Evolutionary conservation across 1,284 basidiomycete species (phyloP), one percentile per base, ranked within the genome.

Genomic region (Stygiomarasmius scandens): DNA sequence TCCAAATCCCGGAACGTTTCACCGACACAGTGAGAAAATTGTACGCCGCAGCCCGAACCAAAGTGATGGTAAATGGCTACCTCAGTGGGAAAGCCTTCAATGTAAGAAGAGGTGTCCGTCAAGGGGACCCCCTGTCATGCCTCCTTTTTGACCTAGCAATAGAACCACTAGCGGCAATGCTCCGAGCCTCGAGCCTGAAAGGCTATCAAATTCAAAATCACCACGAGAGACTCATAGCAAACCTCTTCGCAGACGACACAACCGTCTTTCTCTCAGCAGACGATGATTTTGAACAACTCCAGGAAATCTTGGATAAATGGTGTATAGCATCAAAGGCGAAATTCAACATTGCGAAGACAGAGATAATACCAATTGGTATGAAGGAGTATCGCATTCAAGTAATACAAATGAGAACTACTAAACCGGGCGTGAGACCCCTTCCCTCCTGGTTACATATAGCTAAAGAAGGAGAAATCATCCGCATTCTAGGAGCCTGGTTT

Each of bases 291-390:
- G 34, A 29, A 16, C 36, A 47, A 10, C 55, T 61, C 3, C 20
- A 61, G 27, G 2, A 38, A 2, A 63, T 60, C 10, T 51, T 66
- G 5, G 23, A 54, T 0, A 58, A 58, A n/a, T 76, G 70, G 70
- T 77, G 74, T 52, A 29, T 29, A 9, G 71, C 65, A 10, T 71
- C 71, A 43, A 64, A 64, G 0, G 74, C 73, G 0, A 73, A 71
- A 47, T 76, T 75, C 55, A 76, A 75, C 50, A 57, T 62, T 0
- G 41, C 52, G 0, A 77, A 77, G 61, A 77, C 71, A 2, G 66
- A 63, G 50, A 58, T 70, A 1, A 57, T 74, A 0, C 74, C 72
- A 14, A 43, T 74, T 0, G 72, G 74, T 2, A 53, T 20, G 0
- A 20, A 47, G 9, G 53, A 59, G 0, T 69, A 62, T 58, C 49